Evolutionary conservation across 2,329 filamentous ascomycete species (phyloP), one percentile per base, ranked within the genome.

Genomic region (Pseudogymnoascus sp.): DNA sequence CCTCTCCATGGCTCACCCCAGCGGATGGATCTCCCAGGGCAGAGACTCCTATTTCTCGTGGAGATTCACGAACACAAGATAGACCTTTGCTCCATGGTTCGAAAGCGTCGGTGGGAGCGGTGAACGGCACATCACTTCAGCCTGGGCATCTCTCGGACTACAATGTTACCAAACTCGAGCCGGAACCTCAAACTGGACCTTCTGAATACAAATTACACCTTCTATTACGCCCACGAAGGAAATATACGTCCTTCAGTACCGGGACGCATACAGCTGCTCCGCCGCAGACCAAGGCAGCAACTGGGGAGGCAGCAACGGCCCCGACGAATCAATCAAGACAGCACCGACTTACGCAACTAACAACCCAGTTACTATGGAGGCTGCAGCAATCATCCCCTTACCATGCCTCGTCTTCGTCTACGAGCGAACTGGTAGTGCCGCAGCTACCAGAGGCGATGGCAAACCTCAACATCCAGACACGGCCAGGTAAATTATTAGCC

Each of bases 191-290:
- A 72, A 88, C 95, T 66, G 94, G 94, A 0, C 92, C 94, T 15
- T 95, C 91, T 0, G 94, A 99, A 76, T 99, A 99, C 77, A 99
- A 99, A 74, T 78, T 99, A 44, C 94, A 97, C 75, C 79, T 99
- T 5, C 81, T 97, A 5, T 78, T 97, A 60, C 86, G 92, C 36
- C 87, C 89, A 13, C 83, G 93, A 63, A 84, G 91, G 65, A 84
- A 83, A 5, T 96, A 92, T 73, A 81, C 80, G 36, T 83, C 81
- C 33, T 87, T 87, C 72, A 92, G 85, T 67, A 95, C 91, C 1
- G 79, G 79, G 9, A 75, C 75, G 39, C 74, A 80, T 61, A 75
- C 81, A 35, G 69, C 71, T 44, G 72, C 71, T 38, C 74, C 67
- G 27, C 69, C 68, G 39, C 68, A 68, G 61, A 61, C 65, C 59